Evolutionary conservation across 768 basidiomycete genomes (phyloP).

Genomic region (Pisolithus microcarpus): DNA sequence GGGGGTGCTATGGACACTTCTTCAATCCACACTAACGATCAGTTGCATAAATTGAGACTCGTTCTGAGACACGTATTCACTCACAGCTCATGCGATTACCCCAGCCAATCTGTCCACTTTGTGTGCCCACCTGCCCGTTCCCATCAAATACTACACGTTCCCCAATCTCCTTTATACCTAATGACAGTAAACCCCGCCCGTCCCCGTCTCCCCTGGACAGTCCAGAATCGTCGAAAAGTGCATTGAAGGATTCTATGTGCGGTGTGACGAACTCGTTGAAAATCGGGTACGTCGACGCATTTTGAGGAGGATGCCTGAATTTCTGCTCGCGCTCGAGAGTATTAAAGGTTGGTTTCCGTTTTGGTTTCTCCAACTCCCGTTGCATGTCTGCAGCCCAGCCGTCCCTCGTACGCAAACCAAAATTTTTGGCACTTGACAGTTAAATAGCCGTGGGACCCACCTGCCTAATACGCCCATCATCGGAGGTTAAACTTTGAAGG

Average conservation of each 20-base stretch:
- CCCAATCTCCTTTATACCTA: conserved; percentile 78
- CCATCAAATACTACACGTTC: conserved; percentile 93
- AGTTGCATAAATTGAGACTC: conserved; percentile 3
- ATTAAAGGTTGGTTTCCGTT: conserved; percentile 57
- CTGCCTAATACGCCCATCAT: conserved; percentile 14
- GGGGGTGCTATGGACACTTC: conserved; percentile 77
- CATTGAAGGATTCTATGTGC: conserved; percentile 94
- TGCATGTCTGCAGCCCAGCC: conserved; percentile 35
- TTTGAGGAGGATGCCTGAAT: conserved; percentile 69
- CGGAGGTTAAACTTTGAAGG: conserved; percentile 15
- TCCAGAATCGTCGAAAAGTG: conserved; percentile 91
- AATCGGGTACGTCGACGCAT: conserved; percentile 65
- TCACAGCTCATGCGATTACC: conserved; percentile 84
- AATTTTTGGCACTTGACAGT: conserved; percentile 13
- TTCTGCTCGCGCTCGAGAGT: conserved; percentile 72
- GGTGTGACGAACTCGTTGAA: conserved; percentile 91
- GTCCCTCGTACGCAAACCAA: background rate
- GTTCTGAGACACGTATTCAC: conserved; percentile 25
- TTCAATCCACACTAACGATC: conserved; percentile 80
- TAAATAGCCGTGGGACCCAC: conserved; percentile 10
- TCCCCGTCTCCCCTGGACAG: conserved; percentile 65
- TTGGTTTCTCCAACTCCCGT: conserved; percentile 35
- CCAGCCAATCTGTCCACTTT: conserved; percentile 49
- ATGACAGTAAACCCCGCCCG: conserved; percentile 69
- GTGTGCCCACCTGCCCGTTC: conserved; percentile 44